These are phyloP conservation scores for Phytophthora meadii DNA, from an alignment of 352 stramenopile species.

Conservation along the genomic window DNA sequence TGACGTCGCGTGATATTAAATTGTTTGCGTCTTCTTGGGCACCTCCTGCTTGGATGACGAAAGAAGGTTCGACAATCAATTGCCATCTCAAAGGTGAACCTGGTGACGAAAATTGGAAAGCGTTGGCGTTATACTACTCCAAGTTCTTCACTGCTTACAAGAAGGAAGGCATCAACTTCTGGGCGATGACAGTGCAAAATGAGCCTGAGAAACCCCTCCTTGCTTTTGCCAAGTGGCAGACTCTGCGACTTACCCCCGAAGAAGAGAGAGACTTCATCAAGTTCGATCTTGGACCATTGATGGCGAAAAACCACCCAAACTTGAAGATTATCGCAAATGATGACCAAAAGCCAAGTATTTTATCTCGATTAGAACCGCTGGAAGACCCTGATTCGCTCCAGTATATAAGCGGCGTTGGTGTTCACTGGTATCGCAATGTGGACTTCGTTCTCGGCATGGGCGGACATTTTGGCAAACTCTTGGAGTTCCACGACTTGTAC, in stretches of 20 bases:
- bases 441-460: slow-evolving; percentile 50
- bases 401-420: slow-evolving; percentile 82
- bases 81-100: slow-evolving; percentile 60
- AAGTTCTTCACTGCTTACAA: slow-evolving; percentile 89
- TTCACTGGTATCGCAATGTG: slow-evolving; percentile 87
- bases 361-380: slow-evolving; percentile 47
- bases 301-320: slow-evolving; percentile 72
- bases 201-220: slow-evolving; percentile 73
- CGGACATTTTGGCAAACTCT: slow-evolving; percentile 54
- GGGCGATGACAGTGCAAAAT: slow-evolving; percentile 84
- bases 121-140: slow-evolving; percentile 85
- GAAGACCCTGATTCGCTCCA: slow-evolving; percentile 53
- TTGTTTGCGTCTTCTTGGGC: slow-evolving; percentile 68
- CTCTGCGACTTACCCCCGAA: slow-evolving; percentile 47
- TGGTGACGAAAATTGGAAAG: slow-evolving; percentile 71
- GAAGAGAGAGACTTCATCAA: slow-evolving; percentile 78
- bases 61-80: slow-evolving; percentile 65
- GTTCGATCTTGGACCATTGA: slow-evolving; percentile 68
- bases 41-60: slow-evolving; percentile 89
- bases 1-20: slow-evolving; percentile 52
- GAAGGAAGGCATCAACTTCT: slow-evolving; percentile 75
- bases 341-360: slow-evolving; percentile 78
- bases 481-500: slow-evolving; percentile 51
- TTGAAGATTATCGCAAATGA: slow-evolving; percentile 88
- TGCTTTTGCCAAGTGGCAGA: slow-evolving; percentile 58